These are phyloP conservation scores for Evernia prunastri DNA, from an alignment of 495 filamentous ascomycete species.

Conservation along the genomic window DNA sequence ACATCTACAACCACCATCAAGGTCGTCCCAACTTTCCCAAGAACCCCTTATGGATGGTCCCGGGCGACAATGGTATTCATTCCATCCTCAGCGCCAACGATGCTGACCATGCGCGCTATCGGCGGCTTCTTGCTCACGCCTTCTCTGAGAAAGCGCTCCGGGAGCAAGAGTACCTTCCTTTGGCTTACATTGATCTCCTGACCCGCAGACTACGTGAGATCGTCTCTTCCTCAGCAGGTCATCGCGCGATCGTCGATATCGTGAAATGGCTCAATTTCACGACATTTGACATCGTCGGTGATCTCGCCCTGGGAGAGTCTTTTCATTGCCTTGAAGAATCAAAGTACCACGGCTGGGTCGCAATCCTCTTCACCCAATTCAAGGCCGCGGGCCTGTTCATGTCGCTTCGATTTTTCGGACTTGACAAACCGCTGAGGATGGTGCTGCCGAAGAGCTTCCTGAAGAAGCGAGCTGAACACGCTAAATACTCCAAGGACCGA, in stretches of 20 bases:
- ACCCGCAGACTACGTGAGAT: not conserved
- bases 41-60: not conserved
- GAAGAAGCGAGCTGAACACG: slow-evolving; percentile 20
- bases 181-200: slow-evolving; percentile 36
- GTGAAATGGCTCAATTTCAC: slow-evolving; percentile 44
- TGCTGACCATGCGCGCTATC: slow-evolving; percentile 35
- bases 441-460: slow-evolving; percentile 12
- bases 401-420: slow-evolving; percentile 31
- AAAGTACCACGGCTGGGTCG: slow-evolving; percentile 42
- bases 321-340: slow-evolving; percentile 44
- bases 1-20: slow-evolving; percentile 30
- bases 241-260: slow-evolving; percentile 23
- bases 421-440: slow-evolving; percentile 18
- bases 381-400: slow-evolving; percentile 3
- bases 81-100: slow-evolving; percentile 23
- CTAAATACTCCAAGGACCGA: slow-evolving; percentile 12
- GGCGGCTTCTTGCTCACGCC: slow-evolving; percentile 41
- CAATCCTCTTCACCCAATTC: slow-evolving; percentile 24
- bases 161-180: slow-evolving; percentile 43
- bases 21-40: not conserved
- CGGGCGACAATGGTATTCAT: not conserved
- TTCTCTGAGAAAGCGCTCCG: slow-evolving; percentile 40
- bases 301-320: slow-evolving; percentile 48
- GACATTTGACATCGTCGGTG: slow-evolving; percentile 55
- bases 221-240: not conserved